Evolutionary conservation across 2,329 filamentous ascomycete species (phyloP).

Genomic region (Cucurbitaria berberidis): DNA sequence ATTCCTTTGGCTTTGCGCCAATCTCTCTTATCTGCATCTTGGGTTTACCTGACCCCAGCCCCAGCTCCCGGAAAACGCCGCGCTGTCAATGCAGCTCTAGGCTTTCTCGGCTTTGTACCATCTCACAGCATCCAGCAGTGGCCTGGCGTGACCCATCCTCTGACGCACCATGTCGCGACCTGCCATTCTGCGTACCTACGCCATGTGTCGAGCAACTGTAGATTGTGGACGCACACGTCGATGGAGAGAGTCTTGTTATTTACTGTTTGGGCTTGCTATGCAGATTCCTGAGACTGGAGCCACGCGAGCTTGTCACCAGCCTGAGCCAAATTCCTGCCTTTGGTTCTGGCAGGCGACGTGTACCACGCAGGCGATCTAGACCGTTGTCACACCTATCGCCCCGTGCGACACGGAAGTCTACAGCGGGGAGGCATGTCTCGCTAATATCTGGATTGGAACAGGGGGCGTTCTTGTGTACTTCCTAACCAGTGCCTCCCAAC

Average conservation of each 20-base stretch:
- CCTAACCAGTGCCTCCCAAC: not conserved
- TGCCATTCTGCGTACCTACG: not conserved
- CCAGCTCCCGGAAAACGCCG: slow-evolving; percentile 8
- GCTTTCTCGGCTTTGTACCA: slow-evolving; percentile 6
- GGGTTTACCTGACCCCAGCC: slow-evolving; percentile 5
- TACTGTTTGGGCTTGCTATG: slow-evolving; percentile 11
- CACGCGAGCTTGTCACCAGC: slow-evolving; percentile 1
- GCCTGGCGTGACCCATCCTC: slow-evolving; percentile 5
- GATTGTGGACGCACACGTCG: not conserved
- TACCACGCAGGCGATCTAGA: slow-evolving; percentile 19
- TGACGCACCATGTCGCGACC: slow-evolving; percentile 2
- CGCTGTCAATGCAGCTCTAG: slow-evolving; percentile 10
- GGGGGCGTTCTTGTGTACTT: slow-evolving; percentile 7
- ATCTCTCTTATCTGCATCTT: not conserved
- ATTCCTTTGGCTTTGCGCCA: not conserved
- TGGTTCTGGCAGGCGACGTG: slow-evolving; percentile 7
- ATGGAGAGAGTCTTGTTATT: slow-evolving; percentile 6
- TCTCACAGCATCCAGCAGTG: not conserved
- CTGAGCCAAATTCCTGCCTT: slow-evolving; percentile 9
- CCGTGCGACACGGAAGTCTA: slow-evolving; percentile 4
- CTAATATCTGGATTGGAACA: slow-evolving; percentile 11
- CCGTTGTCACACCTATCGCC: slow-evolving; percentile 10
- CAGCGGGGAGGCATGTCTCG: slow-evolving; percentile 5
- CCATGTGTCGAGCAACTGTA: not conserved
- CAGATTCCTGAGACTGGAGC: slow-evolving; percentile 17